Evolutionary conservation across 306 rosid genomes (phyloP).

Genomic region (Nissolia schottii): DNA sequence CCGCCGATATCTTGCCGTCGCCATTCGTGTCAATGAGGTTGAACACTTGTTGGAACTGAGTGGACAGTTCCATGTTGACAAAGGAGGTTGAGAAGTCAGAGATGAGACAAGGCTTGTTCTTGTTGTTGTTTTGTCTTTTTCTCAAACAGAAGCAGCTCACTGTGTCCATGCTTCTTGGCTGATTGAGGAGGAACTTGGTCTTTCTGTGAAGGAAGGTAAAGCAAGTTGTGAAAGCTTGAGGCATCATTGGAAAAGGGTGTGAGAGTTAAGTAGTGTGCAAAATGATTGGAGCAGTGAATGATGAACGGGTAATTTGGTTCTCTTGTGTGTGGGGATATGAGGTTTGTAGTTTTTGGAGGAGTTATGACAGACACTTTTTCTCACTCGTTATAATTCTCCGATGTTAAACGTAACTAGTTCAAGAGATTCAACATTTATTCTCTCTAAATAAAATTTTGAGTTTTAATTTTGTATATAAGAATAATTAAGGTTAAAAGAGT

Average conservation of each 20-base stretch:
- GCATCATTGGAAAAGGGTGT: conserved; percentile 13
- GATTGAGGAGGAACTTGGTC: conserved; percentile 14
- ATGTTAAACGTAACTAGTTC: too few relatives aligned
- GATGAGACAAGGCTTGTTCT: too few relatives aligned
- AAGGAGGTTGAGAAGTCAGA: conserved; percentile 32
- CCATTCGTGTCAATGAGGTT: conserved; percentile 56
- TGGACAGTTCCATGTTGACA: conserved; percentile 42
- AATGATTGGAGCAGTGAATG: not conserved
- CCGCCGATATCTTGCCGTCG: conserved; percentile 60
- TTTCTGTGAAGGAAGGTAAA: conserved; percentile 36
- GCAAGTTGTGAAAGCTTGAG: conserved; percentile 31
- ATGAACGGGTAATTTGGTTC: not conserved
- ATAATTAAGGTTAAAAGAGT: too few relatives aligned
- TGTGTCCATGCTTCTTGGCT: not conserved
- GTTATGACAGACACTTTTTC: not conserved
- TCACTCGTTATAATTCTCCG: conserved; percentile 15
- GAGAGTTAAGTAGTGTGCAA: not conserved
- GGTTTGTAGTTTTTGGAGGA: not conserved
- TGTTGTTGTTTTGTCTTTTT: conserved; percentile 14
- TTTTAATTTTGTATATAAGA: too few relatives aligned
- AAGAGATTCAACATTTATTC: too few relatives aligned
- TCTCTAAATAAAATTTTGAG: too few relatives aligned
- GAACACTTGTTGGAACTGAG: conserved; percentile 60
- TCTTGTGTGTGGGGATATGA: not conserved
- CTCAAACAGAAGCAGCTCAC: conserved; percentile 2